phyloP scores from a whole-genome alignment of 257 asterid species.

The Prunella vulgaris region DNA sequence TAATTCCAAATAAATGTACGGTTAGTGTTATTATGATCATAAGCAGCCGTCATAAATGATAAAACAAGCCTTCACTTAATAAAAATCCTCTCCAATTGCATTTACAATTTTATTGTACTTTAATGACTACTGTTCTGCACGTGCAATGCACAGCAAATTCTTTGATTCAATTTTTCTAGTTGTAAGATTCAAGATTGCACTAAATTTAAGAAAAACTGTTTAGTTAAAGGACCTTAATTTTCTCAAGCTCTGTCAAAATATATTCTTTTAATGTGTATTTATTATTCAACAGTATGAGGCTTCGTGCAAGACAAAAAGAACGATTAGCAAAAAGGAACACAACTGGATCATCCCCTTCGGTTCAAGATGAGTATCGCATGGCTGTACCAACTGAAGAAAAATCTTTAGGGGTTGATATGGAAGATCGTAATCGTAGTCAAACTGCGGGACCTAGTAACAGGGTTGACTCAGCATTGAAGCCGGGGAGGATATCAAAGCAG shows the following conservation, averaged over 20 bases:
- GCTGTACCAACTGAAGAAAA: constrained; percentile 40
- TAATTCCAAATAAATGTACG: too few relatives aligned
- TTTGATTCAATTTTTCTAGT: neutral
- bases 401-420: constrained; percentile 28
- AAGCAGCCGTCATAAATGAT: neutral
- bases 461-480: constrained; percentile 35
- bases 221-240: neutral
- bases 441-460: constrained; percentile 30
- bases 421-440: constrained; percentile 36
- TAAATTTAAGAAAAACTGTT: neutral
- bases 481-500: constrained; percentile 40
- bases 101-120: constrained; percentile 3
- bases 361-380: constrained; percentile 37
- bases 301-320: constrained; percentile 85
- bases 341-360: constrained; percentile 33
- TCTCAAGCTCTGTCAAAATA: neutral
- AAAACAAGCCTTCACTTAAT: neutral
- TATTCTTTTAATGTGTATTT: constrained; percentile 1
- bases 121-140: constrained; percentile 9
- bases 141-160: constrained; percentile 21
- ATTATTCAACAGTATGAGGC: constrained; percentile 56
- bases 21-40: neutral
- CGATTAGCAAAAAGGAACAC: constrained; percentile 50
- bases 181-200: neutral
- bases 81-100: neutral